Evolutionary conservation across 345 rosid species (phyloP), one percentile per base, ranked within the genome.

Genomic region (Fremontodendron californicum): DNA sequence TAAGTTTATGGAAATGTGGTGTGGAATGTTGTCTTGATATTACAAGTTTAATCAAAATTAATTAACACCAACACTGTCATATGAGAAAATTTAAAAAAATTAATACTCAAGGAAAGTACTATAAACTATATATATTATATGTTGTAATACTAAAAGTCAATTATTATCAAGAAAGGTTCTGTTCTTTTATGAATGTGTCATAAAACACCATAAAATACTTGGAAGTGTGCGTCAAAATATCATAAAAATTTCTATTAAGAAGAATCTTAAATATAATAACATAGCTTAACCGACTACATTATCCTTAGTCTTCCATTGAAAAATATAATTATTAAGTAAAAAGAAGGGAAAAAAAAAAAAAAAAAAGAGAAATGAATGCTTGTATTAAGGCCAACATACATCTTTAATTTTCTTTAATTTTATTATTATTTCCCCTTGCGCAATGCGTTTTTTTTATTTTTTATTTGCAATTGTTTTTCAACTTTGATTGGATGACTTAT

Each of bases 281-380:
- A 67, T 40, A 39, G 70, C 71, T 66, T 48, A 71, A 67, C 80
- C 80, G 74, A 71, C 84, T 74, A 54, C 51, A 75, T 85, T 75
- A 45, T 74, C 73, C 54, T 27, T 9, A 35, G 19, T 57, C 68
- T 57, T 12, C 49, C 61, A n/a, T 74, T 33, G 45, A 39, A 37
- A 37, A 45, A 2, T 45, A 0, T 43, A 8, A 9, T 2, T n/a
- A n/a, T n/a, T n/a, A n/a, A n/a, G n/a, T n/a, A n/a, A 11, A 45
- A 45, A 10, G 2, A 45, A 12, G 16, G 9, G 18, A 3, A 15
- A 45, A 45, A 45, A 9, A 13, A 33, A 3, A 3, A 33, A 33
- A 3, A 15, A 45, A 45, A 45, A 9, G 49, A 33, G 35, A 3
- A 33, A 33, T 33, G 2, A 3, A 33, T 33, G 35, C 35, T 33